Evolutionary conservation across 306 rosid genomes (phyloP).

Genomic region (Dicorynia guianensis): DNA sequence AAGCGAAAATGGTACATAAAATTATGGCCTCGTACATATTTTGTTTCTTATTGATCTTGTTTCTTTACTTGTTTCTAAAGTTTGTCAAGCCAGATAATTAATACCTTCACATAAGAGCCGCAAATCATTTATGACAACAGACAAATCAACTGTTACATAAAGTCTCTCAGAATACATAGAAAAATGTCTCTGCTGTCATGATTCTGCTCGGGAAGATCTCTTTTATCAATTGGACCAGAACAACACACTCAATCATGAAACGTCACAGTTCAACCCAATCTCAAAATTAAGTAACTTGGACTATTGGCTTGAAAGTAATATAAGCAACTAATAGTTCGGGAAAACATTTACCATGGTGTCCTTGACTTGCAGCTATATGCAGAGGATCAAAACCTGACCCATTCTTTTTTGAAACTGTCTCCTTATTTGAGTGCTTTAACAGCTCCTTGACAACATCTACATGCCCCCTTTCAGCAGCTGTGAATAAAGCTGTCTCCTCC

Average conservation of each 20-base stretch:
- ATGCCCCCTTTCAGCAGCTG: conserved; percentile 86
- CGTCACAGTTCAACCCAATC: neutral
- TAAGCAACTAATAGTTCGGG: neutral
- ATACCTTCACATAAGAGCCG: neutral
- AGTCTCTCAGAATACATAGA: neutral
- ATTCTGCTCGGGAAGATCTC: neutral
- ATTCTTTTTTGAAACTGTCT: conserved; percentile 72
- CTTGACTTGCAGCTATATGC: conserved; percentile 93
- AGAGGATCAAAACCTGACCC: conserved; percentile 75
- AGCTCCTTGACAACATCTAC: conserved; percentile 87
- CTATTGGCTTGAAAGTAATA: neutral
- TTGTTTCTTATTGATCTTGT: neutral
- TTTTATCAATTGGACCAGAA: neutral
- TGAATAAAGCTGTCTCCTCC: conserved; percentile 84
- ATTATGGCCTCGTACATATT: neutral
- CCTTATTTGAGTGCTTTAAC: conserved; percentile 69
- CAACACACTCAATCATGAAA: neutral
- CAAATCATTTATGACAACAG: neutral
- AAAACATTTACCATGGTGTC: conserved; percentile 75
- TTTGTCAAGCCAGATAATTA: conserved; percentile 1
- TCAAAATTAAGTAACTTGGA: neutral
- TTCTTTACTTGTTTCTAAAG: conserved; percentile 13
- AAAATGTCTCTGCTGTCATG: neutral
- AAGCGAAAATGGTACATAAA: neutral
- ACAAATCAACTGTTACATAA: conserved; percentile 9